Evolutionary conservation across 2,329 filamentous ascomycete genomes (phyloP), one percentile per base, ranked within the genome.

Genomic region (Cryphonectria radicalis): DNA sequence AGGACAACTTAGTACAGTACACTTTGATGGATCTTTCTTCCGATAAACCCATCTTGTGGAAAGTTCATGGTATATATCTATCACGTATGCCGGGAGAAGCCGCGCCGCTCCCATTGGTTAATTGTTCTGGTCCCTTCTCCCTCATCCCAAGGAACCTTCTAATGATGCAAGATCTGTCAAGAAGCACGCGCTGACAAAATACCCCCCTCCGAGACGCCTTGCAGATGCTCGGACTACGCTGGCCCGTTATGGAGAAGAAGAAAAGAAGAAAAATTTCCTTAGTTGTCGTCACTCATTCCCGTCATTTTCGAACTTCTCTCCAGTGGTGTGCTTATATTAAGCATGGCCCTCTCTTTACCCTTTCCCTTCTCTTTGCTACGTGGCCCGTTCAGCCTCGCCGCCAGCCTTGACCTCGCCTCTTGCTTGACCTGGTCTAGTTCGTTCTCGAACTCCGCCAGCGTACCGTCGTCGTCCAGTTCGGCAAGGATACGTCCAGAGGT

Each of bases 241-340:
- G 63, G 37, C 69, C 62, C 63, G 22, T 37, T 32, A 43, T 53
- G 14, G 28, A n/a, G 35, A 60, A 4, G 32, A 37, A 37, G 28
- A 11, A 40, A 40, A 13, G 37, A 40, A 40, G 8, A 11, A 2
- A 40, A 40, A 2, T 2, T 10, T 19, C 73, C 17, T 25, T 76
- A 80, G 68, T 88, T 86, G 68, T 87, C 86, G 76, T 89, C 88
- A 71, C 85, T 87, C 82, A 88, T 82, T 60, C 88, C 87, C 81
- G 90, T 84, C 79, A 87, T 84, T 73, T 83, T 85, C 70, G 85
- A 84, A 8, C 79, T 83, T 68, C 79, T 81, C 63, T 77, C 76
- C 22, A 74, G 76, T 42, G 78, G 77, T 46, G 80, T 78, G 73
- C 81, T 78, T 74, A 78, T 77, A 50, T 40, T 40, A 7, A 78